Conservation (phyloP, 2,329 filamentous ascomycete species). For the Sarocladiaceae sp. region DNA sequence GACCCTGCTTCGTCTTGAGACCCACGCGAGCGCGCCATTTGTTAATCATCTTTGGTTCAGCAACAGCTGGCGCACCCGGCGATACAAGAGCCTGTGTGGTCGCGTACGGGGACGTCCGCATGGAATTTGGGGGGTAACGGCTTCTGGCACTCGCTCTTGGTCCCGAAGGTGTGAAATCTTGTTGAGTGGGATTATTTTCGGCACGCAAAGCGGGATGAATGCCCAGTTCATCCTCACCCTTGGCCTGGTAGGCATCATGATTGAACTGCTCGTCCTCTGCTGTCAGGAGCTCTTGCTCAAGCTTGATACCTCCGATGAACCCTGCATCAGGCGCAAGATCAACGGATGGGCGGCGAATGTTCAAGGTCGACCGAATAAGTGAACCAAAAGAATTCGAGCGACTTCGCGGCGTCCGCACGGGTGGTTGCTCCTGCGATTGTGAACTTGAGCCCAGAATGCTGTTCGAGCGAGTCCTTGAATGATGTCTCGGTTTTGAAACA, state of each 20-base stretch:
- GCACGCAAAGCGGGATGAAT: constrained; percentile 29
- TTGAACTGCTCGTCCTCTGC: constrained; percentile 15
- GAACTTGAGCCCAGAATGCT: neutral
- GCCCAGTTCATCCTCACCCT: constrained; percentile 14
- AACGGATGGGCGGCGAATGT: constrained; percentile 25
- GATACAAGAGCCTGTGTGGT: constrained; percentile 22
- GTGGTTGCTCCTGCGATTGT: neutral
- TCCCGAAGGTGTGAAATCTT: neutral
- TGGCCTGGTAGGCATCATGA: constrained; percentile 19
- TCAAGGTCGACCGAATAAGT: constrained; percentile 27
- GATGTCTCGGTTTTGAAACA: neutral
- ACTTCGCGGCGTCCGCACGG: constrained; percentile 17
- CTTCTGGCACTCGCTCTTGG: neutral
- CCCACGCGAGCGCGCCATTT: constrained; percentile 24
- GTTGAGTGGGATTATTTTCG: neutral
- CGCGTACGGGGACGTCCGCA: constrained; percentile 20
- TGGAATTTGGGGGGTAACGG: constrained; percentile 31
- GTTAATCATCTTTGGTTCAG: constrained; percentile 26
- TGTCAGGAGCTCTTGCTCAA: constrained; percentile 31
- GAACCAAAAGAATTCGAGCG: constrained; percentile 32
- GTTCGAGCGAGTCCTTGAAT: neutral
- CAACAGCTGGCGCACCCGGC: constrained; percentile 20
- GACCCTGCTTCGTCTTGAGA: constrained; percentile 13
- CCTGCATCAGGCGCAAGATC: constrained; percentile 24
- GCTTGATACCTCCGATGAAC: constrained; percentile 36